Evolutionary conservation across 2,329 filamentous ascomycete genomes (phyloP), one percentile per base, ranked within the genome.

Genomic region (Trichoderma sp.): DNA sequence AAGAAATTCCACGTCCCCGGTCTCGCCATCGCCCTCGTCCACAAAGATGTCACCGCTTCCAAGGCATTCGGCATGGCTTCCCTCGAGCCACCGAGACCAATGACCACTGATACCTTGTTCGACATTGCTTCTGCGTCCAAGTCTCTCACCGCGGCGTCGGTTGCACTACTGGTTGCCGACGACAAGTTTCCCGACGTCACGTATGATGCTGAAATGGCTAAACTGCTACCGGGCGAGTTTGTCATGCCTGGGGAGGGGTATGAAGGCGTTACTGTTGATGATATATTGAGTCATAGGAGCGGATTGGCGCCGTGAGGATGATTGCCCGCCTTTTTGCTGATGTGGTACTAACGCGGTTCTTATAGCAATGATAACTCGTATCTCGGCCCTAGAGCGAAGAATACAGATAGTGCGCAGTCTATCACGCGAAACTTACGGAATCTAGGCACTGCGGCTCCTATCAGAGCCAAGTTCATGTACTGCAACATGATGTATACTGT

Each of bases 401-500:
- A 74, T 9, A 73, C 76, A 9, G 77, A 79, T 34, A 67, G 73
- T 30, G 72, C 77, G 3, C 64, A 69, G 8, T 78, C 77, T 3
- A 66, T 79, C 14, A 78, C 76, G 5, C 65, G 77, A 18, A 79
- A 79, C 30, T 63, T 79, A 39, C 74, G 77, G 14, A 78, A 79
- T 62, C 72, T 79, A n/a, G 60, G 71, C 3, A 43, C 75, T 2
- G 74, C 73, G 5, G 75, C 75, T 6, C 77, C 78, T 0, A 66
- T 76, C 0, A 75, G 77, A 6, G 72, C 73, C 21, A 73, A 73
- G 62, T 77, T 75, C 67, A 72, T 76, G 18, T 78, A 79, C 71
- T 76, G 73, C 70, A 79, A 78, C 58, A 75, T 78, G 73, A 79
- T 79, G 77, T 79, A 75, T 61, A 78, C 77, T 1, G 77, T 71